Base-by-base conservation (phyloP, 805 yeast species). In the Spathaspora gorwiae region DNA sequence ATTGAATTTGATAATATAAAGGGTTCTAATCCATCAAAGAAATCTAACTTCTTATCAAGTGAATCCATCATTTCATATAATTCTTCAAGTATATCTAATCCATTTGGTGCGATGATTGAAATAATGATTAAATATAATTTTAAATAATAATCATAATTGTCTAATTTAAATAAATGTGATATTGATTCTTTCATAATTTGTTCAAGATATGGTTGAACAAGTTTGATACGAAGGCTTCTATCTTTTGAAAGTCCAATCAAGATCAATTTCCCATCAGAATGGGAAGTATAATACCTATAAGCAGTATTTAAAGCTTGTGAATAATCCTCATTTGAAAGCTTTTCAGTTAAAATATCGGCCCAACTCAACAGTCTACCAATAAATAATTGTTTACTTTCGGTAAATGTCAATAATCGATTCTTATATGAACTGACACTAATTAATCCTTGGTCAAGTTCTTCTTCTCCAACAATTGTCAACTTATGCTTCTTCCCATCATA, bases 341-440 rank as follows among this genome's bases (percentile, higher is more conserved):
- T 56, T 6, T 62, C 68, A 46, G 77, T 59, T 1, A 87, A 60
- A 26, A 72, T 66, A 51, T 85, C 90, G 0, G 84, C 87, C 96
- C 90, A 88, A 52, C 75, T 80, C 2, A 80, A 67, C 12, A 80
- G 61, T 24, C 79, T 68, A 0, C 90, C 95, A 2, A 82, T 71
- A 6, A 65, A 75, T 0, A 88, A 39, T 76, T 70, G 44, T 54
- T 61, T 33, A 75, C 37, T 41, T 7, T 34, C 49, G 12, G 55
- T 47, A 30, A 58, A 40, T 6, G 59, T 33, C 34, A 65, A 48
- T 11, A 62, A 47, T 27, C 59, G 51, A 35, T 59, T 57, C 27
- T 64, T 61, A n/a, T 14, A 14, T 13, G 39, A 14, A 14, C 13
- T 12, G 13, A 36, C 39, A 26, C 36, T 13, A 5, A 40, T 33